A percentile compares a stretch with the other conserved stretches of the same genome.
Evolutionary conservation across 2,329 filamentous ascomycete species (phyloP).

Genomic region (Phialophora tarda): DNA sequence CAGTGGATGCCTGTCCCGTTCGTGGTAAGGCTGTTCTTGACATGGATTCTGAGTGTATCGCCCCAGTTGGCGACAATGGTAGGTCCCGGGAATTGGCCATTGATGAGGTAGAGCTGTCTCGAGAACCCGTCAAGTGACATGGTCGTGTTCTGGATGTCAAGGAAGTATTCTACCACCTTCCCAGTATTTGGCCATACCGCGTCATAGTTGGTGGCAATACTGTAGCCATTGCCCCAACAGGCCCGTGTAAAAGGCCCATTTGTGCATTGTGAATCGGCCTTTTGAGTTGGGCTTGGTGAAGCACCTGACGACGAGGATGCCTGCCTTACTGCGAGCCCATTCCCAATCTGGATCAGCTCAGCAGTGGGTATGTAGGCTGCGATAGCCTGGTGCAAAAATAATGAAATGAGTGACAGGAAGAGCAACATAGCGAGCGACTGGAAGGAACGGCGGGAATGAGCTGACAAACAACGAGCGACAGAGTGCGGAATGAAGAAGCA

Average conservation of each 20-base stretch:
- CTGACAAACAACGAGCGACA: constrained; percentile 1
- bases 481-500: neutral
- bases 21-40: constrained; percentile 59
- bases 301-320: constrained; percentile 18
- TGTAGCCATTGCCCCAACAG: constrained; percentile 40
- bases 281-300: constrained; percentile 24
- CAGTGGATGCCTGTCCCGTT: constrained; percentile 69
- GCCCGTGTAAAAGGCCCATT: constrained; percentile 37
- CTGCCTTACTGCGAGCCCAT: constrained; percentile 23
- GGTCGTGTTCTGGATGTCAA: constrained; percentile 43
- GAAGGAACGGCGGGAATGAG: constrained; percentile 1
- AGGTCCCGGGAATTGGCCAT: constrained; percentile 71
- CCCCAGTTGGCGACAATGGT: constrained; percentile 69
- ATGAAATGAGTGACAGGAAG: constrained; percentile 29
- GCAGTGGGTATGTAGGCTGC: constrained; percentile 31
- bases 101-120: constrained; percentile 55
- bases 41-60: constrained; percentile 59
- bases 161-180: constrained; percentile 36
- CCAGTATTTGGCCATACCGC: constrained; percentile 39
- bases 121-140: constrained; percentile 54
- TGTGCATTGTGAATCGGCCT: constrained; percentile 34
- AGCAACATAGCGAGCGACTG: constrained; percentile 32
- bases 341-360: constrained; percentile 30
- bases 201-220: constrained; percentile 40
- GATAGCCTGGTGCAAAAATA: constrained; percentile 24